A percentile compares a stretch with the other conserved stretches of the same genome.
phyloP scores from a whole-genome alignment of 176 grass and related monocot genomes.

The Chrysopogon serrulatus region DNA sequence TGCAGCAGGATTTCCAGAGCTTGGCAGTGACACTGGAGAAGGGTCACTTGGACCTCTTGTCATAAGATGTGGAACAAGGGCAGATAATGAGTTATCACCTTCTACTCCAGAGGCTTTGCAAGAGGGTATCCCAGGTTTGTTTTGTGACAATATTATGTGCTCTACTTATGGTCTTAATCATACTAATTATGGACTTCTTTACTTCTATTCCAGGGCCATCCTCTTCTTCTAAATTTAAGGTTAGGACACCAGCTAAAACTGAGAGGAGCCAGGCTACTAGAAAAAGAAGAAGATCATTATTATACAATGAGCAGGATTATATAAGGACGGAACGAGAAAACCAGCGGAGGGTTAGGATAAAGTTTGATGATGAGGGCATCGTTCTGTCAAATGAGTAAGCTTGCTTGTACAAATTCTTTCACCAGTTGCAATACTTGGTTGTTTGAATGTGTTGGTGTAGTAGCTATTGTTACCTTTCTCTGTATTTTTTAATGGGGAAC shows the following conservation, averaged over 20 bases:
- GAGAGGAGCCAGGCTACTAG: constrained; percentile 30
- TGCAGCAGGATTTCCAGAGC: neutral
- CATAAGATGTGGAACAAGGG: neutral
- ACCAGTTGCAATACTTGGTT: constrained; percentile 2
- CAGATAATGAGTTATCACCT: constrained; percentile 24
- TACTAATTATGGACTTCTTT: constrained; percentile 12
- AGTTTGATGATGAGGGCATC: constrained; percentile 37
- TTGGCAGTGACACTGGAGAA: neutral
- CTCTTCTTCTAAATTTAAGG: constrained; percentile 55
- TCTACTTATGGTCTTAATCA: constrained; percentile 5
- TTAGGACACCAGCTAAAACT: constrained; percentile 73
- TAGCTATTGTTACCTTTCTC: neutral
- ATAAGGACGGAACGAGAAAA: constrained; percentile 44
- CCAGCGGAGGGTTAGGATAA: constrained; percentile 22
- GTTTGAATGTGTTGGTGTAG: neutral
- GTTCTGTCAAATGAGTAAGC: constrained; percentile 57
- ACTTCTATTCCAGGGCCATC: constrained; percentile 31
- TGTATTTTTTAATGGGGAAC: neutral
- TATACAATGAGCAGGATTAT: constrained; percentile 21
- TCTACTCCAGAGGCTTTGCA: constrained; percentile 39
- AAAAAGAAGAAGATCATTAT: constrained; percentile 47
- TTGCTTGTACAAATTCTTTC: constrained; percentile 9
- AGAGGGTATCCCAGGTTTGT: constrained; percentile 43
- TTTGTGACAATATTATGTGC: neutral
- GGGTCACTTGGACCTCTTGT: neutral